A percentile compares a stretch with the other conserved stretches of the same genome.
phyloP scores from a whole-genome alignment of 495 filamentous ascomycete species.

The Xylaria cubensis region DNA sequence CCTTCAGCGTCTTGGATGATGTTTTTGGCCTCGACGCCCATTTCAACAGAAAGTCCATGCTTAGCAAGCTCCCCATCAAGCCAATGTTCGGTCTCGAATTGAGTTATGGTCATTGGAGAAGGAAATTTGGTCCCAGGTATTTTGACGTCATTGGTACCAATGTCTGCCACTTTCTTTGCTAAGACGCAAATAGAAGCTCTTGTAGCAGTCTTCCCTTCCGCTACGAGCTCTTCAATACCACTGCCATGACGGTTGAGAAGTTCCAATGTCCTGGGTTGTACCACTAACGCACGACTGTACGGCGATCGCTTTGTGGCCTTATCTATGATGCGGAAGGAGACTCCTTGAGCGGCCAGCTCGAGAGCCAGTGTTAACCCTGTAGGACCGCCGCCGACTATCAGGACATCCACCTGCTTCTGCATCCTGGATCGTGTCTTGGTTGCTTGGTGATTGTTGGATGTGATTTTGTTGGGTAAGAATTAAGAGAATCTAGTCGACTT shows the following conservation, averaged over 20 bases:
- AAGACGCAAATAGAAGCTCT: slow-evolving; percentile 35
- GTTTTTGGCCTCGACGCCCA: slow-evolving; percentile 27
- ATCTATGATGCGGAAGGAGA: slow-evolving; percentile 49
- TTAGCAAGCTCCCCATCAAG: slow-evolving; percentile 27
- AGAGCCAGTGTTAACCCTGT: slow-evolving; percentile 43
- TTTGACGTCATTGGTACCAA: slow-evolving; percentile 24
- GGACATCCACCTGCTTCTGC: slow-evolving; percentile 39
- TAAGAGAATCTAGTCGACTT: background rate
- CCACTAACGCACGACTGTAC: slow-evolving; percentile 46
- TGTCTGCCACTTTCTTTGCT: slow-evolving; percentile 27
- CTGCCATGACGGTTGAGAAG: slow-evolving; percentile 48
- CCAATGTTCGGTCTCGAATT: slow-evolving; percentile 34
- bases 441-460: background rate
- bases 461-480: background rate
- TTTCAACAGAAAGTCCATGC: slow-evolving; percentile 30
- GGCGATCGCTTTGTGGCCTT: slow-evolving; percentile 37
- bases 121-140: slow-evolving; percentile 29
- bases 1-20: slow-evolving; percentile 25
- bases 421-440: background rate
- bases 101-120: slow-evolving; percentile 29
- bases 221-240: slow-evolving; percentile 26
- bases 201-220: slow-evolving; percentile 24
- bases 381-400: slow-evolving; percentile 47
- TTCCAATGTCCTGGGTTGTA: slow-evolving; percentile 50
- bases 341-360: slow-evolving; percentile 42